Evolutionary conservation across 2,329 filamentous ascomycete species (phyloP).

Genomic region (Sporothrix inflata): DNA sequence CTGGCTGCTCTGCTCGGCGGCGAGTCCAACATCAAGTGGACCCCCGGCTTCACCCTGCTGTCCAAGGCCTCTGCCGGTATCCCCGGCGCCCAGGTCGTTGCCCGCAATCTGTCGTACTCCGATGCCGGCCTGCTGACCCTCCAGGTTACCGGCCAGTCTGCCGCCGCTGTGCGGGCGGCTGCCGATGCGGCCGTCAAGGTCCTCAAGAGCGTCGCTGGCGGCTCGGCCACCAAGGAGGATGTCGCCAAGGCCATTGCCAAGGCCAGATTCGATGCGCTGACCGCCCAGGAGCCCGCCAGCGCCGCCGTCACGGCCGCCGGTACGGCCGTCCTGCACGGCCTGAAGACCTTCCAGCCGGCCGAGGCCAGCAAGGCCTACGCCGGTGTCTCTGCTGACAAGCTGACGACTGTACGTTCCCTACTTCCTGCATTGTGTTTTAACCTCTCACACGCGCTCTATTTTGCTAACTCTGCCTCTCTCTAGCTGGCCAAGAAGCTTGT

Average conservation of each 20-base stretch:
- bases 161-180: slow-evolving; percentile 71
- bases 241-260: slow-evolving; percentile 87
- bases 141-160: slow-evolving; percentile 71
- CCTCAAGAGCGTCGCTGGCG: slow-evolving; percentile 78
- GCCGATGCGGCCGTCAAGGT: slow-evolving; percentile 78
- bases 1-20: slow-evolving; percentile 89
- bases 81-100: slow-evolving; percentile 68
- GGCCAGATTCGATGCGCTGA: slow-evolving; percentile 90
- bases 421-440: neutral
- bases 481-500: slow-evolving; percentile 88
- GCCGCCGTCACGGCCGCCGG: slow-evolving; percentile 82
- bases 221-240: slow-evolving; percentile 78
- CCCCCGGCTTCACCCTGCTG: slow-evolving; percentile 86
- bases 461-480: neutral
- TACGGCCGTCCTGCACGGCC: slow-evolving; percentile 77
- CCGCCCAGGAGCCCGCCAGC: slow-evolving; percentile 76
- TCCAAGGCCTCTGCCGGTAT: slow-evolving; percentile 72
- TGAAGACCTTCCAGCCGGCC: slow-evolving; percentile 81
- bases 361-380: slow-evolving; percentile 75
- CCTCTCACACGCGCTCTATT: neutral
- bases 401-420: slow-evolving; percentile 73
- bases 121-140: slow-evolving; percentile 90
- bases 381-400: slow-evolving; percentile 77
- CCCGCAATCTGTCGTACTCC: slow-evolving; percentile 84
- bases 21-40: slow-evolving; percentile 92